phyloP scores from a whole-genome alignment of 2,329 filamentous ascomycete species.

The Colletotrichum godetiae region DNA sequence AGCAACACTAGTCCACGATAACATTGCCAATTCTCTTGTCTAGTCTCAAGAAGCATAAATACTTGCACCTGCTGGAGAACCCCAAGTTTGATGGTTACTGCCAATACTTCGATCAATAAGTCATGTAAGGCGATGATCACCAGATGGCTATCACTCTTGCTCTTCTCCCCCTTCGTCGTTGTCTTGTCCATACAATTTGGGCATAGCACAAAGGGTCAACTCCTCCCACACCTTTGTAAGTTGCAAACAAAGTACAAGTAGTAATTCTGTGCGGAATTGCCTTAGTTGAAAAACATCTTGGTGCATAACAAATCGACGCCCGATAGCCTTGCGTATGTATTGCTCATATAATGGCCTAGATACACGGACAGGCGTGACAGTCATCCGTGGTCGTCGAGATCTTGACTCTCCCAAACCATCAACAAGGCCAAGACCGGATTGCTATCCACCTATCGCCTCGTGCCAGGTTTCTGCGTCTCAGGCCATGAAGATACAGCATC shows the following conservation, averaged over 20 bases:
- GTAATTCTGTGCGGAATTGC: not conserved
- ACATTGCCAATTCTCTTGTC: too few species aligned
- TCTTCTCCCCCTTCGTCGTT: not conserved
- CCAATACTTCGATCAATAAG: not conserved
- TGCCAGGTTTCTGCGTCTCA: conserved; percentile 58
- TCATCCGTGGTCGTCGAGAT: not conserved
- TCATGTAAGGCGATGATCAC: not conserved
- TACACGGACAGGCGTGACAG: not conserved
- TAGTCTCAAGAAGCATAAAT: too few species aligned
- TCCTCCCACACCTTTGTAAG: not conserved
- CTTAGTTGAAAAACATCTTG: not conserved
- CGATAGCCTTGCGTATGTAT: not conserved
- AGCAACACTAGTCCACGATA: too few species aligned
- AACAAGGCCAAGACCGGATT: not conserved
- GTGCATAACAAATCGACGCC: not conserved
- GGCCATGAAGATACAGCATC: conserved; percentile 91
- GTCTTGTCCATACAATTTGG: not conserved
- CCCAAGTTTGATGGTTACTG: not conserved
- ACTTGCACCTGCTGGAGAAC: not conserved
- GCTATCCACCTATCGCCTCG: conserved; percentile 38
- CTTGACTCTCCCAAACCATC: not conserved
- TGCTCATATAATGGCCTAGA: not conserved
- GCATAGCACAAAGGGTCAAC: not conserved
- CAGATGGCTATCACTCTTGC: too few species aligned
- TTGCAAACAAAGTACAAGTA: not conserved